A percentile compares a stretch with the other conserved stretches of the same genome.
Evolutionary conservation across 2,329 filamentous ascomycete species (phyloP).

Genomic region (Trichoderma endophyticum): DNA sequence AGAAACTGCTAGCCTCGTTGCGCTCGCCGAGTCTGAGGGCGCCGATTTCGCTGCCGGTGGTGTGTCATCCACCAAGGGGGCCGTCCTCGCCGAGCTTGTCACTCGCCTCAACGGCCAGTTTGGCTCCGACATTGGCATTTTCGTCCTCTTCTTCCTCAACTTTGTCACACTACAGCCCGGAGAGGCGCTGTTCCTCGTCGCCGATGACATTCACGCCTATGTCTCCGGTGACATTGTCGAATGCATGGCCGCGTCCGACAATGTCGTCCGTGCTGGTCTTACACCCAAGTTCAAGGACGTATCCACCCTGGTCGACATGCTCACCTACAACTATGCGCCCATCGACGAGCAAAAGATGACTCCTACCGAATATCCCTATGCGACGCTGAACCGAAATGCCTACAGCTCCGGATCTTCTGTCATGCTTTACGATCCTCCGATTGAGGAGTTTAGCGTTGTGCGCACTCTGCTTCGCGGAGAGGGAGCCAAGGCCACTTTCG

Average conservation of each 20-base stretch:
- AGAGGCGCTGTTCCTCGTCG: slow-evolving; percentile 93
- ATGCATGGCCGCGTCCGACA: slow-evolving; percentile 99
- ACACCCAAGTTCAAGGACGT: slow-evolving; percentile 99
- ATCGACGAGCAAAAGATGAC: slow-evolving; percentile 93
- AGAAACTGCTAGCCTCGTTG: slow-evolving; percentile 66
- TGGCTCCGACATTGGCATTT: slow-evolving; percentile 84
- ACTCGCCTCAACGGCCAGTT: slow-evolving; percentile 77
- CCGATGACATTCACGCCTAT: slow-evolving; percentile 97
- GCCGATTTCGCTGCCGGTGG: slow-evolving; percentile 72
- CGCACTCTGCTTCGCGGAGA: slow-evolving; percentile 69
- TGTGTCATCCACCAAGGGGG: slow-evolving; percentile 62
- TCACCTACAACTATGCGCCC: slow-evolving; percentile 93
- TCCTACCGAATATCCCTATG: slow-evolving; percentile 81
- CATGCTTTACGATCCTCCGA: slow-evolving; percentile 87
- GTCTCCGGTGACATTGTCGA: slow-evolving; percentile 92
- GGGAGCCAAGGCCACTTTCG: slow-evolving; percentile 82
- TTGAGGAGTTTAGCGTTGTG: slow-evolving; percentile 92
- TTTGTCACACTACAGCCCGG: slow-evolving; percentile 83
- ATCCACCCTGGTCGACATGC: slow-evolving; percentile 78
- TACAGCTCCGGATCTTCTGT: slow-evolving; percentile 74
- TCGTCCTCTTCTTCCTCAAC: slow-evolving; percentile 97
- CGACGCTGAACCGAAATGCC: slow-evolving; percentile 72
- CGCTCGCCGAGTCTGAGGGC: slow-evolving; percentile 65
- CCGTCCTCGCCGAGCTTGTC: slow-evolving; percentile 74
- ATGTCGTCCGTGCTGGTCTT: slow-evolving; percentile 94